Evolutionary conservation across 1,284 basidiomycete genomes (phyloP), one percentile per base, ranked within the genome.

Genomic region (Papiliotrema terrestris): DNA sequence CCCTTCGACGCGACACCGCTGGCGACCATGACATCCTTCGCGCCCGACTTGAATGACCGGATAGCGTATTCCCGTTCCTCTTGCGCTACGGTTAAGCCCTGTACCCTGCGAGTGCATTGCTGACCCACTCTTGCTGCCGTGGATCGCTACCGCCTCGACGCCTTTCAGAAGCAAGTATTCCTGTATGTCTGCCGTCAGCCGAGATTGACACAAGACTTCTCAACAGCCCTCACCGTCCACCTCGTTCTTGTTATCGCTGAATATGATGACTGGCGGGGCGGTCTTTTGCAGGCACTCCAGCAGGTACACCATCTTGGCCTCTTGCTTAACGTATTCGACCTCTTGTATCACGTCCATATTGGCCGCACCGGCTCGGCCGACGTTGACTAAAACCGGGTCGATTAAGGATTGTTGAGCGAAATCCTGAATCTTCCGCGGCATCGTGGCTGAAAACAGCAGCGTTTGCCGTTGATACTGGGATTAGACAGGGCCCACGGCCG

Each of bases 21-120:
- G 3, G 96, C 96, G 35, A 99, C 96, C 95, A 98, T 98, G 52
- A 98, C 95, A 73, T 98, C 96, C 73, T 98, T 98, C 46, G 87
- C 88, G 20, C 95, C 95, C 1, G 87, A 86, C 71, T 98, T 98
- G 83, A 98, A 99, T 0, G 92, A 87, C 65, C 89, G 90, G 77
- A 98, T 98, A 19, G 96, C 96, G 68, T 98, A 98, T 76, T 98
- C 95, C 22, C 96, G 88, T 76, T 98, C 96, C 78, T 98, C 96
- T 77, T 98, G 96, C 5, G 89, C 91, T 95, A 63, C 38, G 8
- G 15, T 22, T 23, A 37, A 42, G 44, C 29, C 3, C 38, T 8
- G 25, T 15, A 13, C 2, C 29, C 13, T 2, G 17, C 19, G 25
- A 45, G 44, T n/a, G 43, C 45, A 19, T 32, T 9, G 6, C 3